Conservation (phyloP, 768 basidiomycete genomes). For the Leucogyrophana mollusca region DNA sequence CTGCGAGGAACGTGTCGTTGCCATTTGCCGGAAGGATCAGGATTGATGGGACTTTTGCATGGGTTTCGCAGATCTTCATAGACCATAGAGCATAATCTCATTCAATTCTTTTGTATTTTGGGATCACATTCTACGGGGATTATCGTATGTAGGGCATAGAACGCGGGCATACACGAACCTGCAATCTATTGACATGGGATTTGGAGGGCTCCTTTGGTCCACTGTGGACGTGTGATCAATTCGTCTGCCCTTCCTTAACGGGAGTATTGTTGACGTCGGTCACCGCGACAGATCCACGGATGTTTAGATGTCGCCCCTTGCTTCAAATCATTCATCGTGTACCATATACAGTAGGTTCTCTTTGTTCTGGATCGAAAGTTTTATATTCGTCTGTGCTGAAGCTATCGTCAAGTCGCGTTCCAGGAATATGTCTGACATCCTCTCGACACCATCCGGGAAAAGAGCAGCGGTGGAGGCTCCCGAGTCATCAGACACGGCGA, state of each 20-base stretch:
- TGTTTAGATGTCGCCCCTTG: background rate
- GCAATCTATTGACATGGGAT: too few species aligned
- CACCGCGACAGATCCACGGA: background rate
- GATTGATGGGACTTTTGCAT: background rate
- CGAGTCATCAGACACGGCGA: constrained; percentile 3
- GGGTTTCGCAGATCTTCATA: background rate
- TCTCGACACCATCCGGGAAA: background rate
- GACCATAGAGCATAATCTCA: background rate
- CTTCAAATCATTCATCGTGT: background rate
- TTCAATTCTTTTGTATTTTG: background rate
- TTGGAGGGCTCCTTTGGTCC: too few species aligned
- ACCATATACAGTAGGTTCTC: background rate
- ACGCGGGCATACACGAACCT: too few species aligned
- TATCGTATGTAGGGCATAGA: too few species aligned
- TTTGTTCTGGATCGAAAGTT: too few species aligned
- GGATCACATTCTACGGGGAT: too few species aligned
- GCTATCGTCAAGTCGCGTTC: background rate
- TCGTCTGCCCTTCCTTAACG: too few species aligned
- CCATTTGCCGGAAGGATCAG: constrained; percentile 11
- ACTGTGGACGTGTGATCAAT: too few species aligned
- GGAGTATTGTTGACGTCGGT: too few species aligned
- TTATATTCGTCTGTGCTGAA: background rate
- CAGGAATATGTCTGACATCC: background rate
- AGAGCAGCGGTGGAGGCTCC: background rate
- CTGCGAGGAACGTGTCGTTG: constrained; percentile 55